These are phyloP conservation scores for Trichoderma gracile DNA, from an alignment of 2,329 filamentous ascomycete genomes.

Conservation along the genomic window DNA sequence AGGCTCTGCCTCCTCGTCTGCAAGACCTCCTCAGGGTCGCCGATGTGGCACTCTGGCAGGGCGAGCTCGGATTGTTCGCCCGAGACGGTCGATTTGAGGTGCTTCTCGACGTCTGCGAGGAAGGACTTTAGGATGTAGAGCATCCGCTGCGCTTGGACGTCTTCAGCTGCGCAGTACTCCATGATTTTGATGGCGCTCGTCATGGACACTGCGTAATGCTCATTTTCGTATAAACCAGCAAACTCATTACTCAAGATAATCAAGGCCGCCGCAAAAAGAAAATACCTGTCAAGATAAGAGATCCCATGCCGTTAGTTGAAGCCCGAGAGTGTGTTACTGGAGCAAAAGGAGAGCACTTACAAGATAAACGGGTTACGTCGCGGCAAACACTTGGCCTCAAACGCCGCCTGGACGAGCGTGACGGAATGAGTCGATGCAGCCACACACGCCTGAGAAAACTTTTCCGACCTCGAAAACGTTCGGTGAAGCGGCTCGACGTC, in stretches of 20 bases:
- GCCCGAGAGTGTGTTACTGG: not conserved
- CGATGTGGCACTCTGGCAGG: conserved; percentile 9
- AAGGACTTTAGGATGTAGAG: conserved; percentile 54
- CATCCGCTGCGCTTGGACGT: conserved; percentile 52
- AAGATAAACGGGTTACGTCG: conserved; percentile 58
- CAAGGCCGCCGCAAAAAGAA: conserved; percentile 56
- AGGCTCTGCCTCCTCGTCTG: conserved; percentile 21
- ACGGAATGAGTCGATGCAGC: conserved; percentile 53
- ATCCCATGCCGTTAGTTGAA: too few relatives aligned
- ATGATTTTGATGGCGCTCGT: conserved; percentile 50
- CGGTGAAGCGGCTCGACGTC: not conserved
- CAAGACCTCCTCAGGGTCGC: conserved; percentile 20
- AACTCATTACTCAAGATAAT: conserved; percentile 60
- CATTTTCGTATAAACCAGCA: conserved; percentile 49
- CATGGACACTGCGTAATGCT: conserved; percentile 44
- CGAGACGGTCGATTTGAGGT: conserved; percentile 5
- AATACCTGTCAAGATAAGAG: conserved; percentile 43
- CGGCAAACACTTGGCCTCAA: conserved; percentile 48
- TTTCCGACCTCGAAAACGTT: conserved; percentile 41
- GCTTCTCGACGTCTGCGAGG: conserved; percentile 31
- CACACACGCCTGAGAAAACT: conserved; percentile 54
- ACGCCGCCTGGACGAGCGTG: conserved; percentile 47
- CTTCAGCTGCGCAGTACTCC: conserved; percentile 49
- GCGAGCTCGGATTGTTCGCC: conserved; percentile 3
- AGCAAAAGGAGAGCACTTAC: conserved; percentile 41